Conservation (phyloP, 208 protist genomes). For the Blastocrithidia nonstop region DNA sequence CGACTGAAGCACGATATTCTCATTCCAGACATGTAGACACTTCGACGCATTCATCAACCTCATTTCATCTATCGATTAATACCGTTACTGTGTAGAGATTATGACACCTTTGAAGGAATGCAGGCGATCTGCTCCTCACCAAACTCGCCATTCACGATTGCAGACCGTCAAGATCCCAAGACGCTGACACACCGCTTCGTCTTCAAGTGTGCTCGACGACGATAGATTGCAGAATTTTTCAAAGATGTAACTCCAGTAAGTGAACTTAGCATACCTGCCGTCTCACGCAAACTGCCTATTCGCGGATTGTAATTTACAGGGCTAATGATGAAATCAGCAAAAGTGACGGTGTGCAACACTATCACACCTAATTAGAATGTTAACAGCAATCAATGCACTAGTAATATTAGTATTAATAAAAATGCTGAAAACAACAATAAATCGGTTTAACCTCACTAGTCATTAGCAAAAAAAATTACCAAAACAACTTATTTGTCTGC, state of each 20-base stretch:
- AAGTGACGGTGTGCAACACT: too few relatives aligned
- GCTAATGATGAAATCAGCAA: slow-evolving; percentile 22
- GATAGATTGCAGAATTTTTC: slow-evolving; percentile 44
- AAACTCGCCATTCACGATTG: slow-evolving; percentile 40
- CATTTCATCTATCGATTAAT: slow-evolving; percentile 70
- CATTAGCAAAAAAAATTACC: not conserved
- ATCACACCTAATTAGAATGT: not conserved
- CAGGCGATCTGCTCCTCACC: slow-evolving; percentile 37
- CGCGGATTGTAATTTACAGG: slow-evolving; percentile 35
- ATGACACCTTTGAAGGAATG: slow-evolving; percentile 51
- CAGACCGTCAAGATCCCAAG: slow-evolving; percentile 37
- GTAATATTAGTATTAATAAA: not conserved
- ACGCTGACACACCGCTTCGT: slow-evolving; percentile 31
- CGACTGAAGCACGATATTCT: slow-evolving; percentile 44
- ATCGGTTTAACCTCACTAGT: too few relatives aligned
- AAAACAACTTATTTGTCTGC: not conserved
- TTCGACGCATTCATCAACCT: slow-evolving; percentile 43
- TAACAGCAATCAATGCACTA: not conserved
- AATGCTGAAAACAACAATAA: not conserved
- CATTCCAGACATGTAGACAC: slow-evolving; percentile 34
- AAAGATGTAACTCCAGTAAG: slow-evolving; percentile 17
- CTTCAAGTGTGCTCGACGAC: slow-evolving; percentile 20
- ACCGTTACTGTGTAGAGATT: slow-evolving; percentile 44
- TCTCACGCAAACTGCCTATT: slow-evolving; percentile 40
- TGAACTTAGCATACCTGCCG: slow-evolving; percentile 23